Percentiles rank a stretch among this genome's conserved stretches.
phyloP scores from a whole-genome alignment of 495 filamentous ascomycete genomes.

The Daldinia concentrica region DNA sequence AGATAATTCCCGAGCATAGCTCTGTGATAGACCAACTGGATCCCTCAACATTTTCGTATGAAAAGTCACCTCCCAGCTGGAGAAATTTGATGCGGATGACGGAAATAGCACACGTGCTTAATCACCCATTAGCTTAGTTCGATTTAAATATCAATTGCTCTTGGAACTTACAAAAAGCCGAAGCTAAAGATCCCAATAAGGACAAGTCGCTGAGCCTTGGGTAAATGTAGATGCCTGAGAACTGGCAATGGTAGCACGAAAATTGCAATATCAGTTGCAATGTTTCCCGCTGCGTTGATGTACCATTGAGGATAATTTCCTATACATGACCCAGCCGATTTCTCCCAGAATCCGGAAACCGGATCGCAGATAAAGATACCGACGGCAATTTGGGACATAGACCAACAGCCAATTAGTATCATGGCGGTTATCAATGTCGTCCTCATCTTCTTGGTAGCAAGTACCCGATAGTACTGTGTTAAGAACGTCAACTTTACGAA shows the following conservation, averaged over 20 bases:
- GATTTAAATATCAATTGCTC: neutral
- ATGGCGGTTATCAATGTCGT: constrained; percentile 42
- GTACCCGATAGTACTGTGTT: constrained; percentile 54
- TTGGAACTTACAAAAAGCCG: constrained; percentile 51
- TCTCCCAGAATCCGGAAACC: constrained; percentile 50
- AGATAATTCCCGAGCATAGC: constrained; percentile 66
- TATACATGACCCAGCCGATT: constrained; percentile 44
- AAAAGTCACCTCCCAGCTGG: constrained; percentile 58
- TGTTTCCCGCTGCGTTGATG: constrained; percentile 53
- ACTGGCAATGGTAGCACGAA: constrained; percentile 49
- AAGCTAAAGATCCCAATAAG: constrained; percentile 52
- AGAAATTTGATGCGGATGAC: constrained; percentile 64
- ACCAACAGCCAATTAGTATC: constrained; percentile 50
- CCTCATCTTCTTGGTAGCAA: constrained; percentile 46
- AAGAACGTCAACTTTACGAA: constrained; percentile 56
- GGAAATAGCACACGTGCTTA: constrained; percentile 64
- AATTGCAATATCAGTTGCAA: constrained; percentile 52
- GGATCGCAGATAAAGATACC: constrained; percentile 49
- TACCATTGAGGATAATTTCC: constrained; percentile 49
- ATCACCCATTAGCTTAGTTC: constrained; percentile 1
- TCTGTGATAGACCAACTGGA: constrained; percentile 68
- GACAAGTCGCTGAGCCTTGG: constrained; percentile 44
- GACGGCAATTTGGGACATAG: constrained; percentile 53
- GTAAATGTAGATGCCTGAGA: constrained; percentile 53
- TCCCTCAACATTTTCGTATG: constrained; percentile 66